These are phyloP conservation scores for Blastobotrys terrestris DNA, from an alignment of 805 yeast species.

Conservation along the genomic window DNA sequence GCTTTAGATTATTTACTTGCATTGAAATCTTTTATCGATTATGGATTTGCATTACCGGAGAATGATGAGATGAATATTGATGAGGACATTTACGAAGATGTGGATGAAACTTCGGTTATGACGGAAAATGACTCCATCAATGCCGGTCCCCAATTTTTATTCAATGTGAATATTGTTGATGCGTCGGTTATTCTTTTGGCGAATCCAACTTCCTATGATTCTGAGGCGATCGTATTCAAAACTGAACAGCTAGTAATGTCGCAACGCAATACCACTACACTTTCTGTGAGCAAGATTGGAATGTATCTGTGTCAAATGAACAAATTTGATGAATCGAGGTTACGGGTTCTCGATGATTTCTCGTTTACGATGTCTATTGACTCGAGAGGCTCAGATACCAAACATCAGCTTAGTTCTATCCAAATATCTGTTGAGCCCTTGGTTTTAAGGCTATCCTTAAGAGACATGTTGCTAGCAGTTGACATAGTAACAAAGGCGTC, in stretches of 20 bases:
- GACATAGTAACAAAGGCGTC: conserved; percentile 68
- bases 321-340: conserved; percentile 48
- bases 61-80: conserved; percentile 13
- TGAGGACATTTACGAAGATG: conserved; percentile 11
- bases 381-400: conserved; percentile 54
- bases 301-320: conserved; percentile 80
- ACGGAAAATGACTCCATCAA: conserved; percentile 10
- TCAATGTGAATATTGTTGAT: conserved; percentile 60
- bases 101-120: conserved; percentile 4
- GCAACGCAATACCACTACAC: conserved; percentile 57
- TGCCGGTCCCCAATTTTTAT: conserved; percentile 13
- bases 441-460: conserved; percentile 69
- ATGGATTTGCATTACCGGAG: conserved; percentile 34
- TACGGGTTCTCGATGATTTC: conserved; percentile 84
- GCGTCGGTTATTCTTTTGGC: conserved; percentile 77
- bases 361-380: conserved; percentile 72
- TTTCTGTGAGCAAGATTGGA: conserved; percentile 74
- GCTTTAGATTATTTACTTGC: conserved; percentile 86
- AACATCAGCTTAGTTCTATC: conserved; percentile 54
- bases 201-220: conserved; percentile 57
- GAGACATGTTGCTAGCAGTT: conserved; percentile 80
- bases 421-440: conserved; percentile 74
- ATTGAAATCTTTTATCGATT: conserved; percentile 55
- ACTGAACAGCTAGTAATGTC: conserved; percentile 71
- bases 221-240: conserved; percentile 88